Base-by-base conservation (phyloP, 192 early-diverging fungal species). In the Chytriomyces sp. region DNA sequence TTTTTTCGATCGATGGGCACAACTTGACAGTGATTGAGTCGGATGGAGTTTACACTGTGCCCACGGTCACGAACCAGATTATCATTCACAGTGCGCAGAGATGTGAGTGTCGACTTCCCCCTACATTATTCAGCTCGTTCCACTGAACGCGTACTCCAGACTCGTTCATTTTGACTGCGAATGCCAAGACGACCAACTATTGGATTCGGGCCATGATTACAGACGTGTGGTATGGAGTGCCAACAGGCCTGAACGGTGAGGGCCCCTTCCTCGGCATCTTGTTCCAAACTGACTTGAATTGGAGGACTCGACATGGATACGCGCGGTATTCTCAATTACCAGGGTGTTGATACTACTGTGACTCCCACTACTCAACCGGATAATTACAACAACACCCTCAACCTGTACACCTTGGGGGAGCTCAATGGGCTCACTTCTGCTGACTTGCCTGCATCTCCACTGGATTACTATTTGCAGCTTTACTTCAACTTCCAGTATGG, bases 1-100 rank as follows among this genome's bases (percentile, higher is more conserved):
- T 82, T 60, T 86, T 95, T 69, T 84, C 82, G 28, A 92, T 95
- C 54, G 92, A 92, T 63, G 88, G 86, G 25, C 93, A 94, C 72
- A 71, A 78, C 3, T 78, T 95, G 73, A 78, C 77, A 40, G 81
- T 95, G 19, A 90, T 95, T 71, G 93, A 95, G 77, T 83, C 86
- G 26, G 92, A 93, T 56, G 92, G 92, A 59, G 81, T 74, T n/a
- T 78, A 89, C 58, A 86, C 85, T 7, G 74, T 89, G 66, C 83
- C 78, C 28, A 78, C 69, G 26, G 81, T 66, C 10, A 88, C 89
- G 22, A 73, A 83, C 25, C 84, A 80, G 30, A 79, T 92, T 58
- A 67, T 78, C 38, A 64, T 93, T 49, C 79, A 89, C 5, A 83
- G 85, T 53, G 93, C 90, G 0, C 92, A 94, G 75, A 86, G 93